Evolutionary conservation across 306 rosid genomes (phyloP), one percentile per base, ranked within the genome.

Genomic region (Glycine soja): DNA sequence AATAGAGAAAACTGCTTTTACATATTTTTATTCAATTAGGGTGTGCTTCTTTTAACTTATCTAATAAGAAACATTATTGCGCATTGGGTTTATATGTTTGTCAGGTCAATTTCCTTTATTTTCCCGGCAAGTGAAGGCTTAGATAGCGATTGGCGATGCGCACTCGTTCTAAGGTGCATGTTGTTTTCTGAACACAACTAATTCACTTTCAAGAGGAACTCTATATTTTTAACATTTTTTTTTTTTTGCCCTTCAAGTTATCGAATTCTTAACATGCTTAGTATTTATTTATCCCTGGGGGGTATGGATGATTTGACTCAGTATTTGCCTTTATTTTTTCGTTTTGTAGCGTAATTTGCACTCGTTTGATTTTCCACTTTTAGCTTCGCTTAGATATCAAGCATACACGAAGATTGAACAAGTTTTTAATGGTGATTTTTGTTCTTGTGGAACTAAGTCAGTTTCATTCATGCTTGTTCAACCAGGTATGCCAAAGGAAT

Each of bases 121-220:
- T 56, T 56, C 4, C 34, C 4, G 1, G 8, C n/a, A 52, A 5
- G 6, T 56, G 10, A 36, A 9, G 5, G 34, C 62, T 8, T 32
- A 6, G 2, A 13, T 50, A 50, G 8, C 7, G 36, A 24, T 24
- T 56, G 58, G 5, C 75, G 1, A 3, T 8, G 6, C 34, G 36
- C 56, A 9, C 3, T 8, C 3, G 43, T 8, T 58, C 63, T 57
- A 57, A 43, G 79, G 42, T 36, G 30, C 30, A 13, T 61, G 59
- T 46, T 61, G 5, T 58, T 45, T 75, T 46, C 42, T 51, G 4
- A 74, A 57, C 56, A 58, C 79, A 13, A 19, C 68, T 42, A 74
- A 16, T 19, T 58, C 45, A 59, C 59, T 61, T 51, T 7, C 53
- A 13, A 4, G 3, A 30, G 8, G n/a, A 15, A 61, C 8, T 61